These are phyloP conservation scores for Teratosphaeria pseudoeucalypti DNA, from an alignment of 2,329 filamentous ascomycete species.

Conservation along the genomic window DNA sequence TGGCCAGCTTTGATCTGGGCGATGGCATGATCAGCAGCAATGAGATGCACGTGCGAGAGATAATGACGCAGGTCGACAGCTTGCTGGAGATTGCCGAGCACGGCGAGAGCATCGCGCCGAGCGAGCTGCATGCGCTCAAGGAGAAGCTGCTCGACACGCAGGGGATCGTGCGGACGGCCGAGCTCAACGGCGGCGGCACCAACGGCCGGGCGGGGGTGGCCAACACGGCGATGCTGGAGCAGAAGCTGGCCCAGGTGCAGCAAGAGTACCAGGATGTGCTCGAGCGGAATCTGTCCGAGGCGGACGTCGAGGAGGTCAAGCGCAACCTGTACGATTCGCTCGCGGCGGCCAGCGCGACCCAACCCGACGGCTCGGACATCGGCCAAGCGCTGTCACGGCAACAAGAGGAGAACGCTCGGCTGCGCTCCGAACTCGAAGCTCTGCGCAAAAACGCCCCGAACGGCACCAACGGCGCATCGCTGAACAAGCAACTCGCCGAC, in stretches of 20 bases:
- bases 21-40: conserved; percentile 90
- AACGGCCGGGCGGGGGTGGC: conserved; percentile 53
- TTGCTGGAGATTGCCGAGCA: conserved; percentile 65
- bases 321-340: conserved; percentile 67
- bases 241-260: conserved; percentile 62
- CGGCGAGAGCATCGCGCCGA: conserved; percentile 70
- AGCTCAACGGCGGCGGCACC: conserved; percentile 71
- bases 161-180: conserved; percentile 83
- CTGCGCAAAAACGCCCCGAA: conserved; percentile 59
- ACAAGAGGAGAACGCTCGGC: conserved; percentile 68
- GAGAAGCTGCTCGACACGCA: conserved; percentile 78
- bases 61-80: conserved; percentile 72
- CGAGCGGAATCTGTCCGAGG: conserved; percentile 64
- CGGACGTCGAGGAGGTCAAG: conserved; percentile 78
- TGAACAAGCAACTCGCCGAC: conserved; percentile 95
- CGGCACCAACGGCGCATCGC: conserved; percentile 42
- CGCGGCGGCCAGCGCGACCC: conserved; percentile 44
- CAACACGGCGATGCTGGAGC: conserved; percentile 57
- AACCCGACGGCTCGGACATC: conserved; percentile 47
- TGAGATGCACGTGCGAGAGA: conserved; percentile 70
- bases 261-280: conserved; percentile 76
- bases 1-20: conserved; percentile 94
- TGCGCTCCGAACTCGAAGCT: conserved; percentile 72
- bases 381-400: conserved; percentile 67
- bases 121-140: conserved; percentile 68